Evolutionary conservation across 805 yeast genomes (phyloP), one percentile per base, ranked within the genome.

Genomic region (Metschnikowia borealis): DNA sequence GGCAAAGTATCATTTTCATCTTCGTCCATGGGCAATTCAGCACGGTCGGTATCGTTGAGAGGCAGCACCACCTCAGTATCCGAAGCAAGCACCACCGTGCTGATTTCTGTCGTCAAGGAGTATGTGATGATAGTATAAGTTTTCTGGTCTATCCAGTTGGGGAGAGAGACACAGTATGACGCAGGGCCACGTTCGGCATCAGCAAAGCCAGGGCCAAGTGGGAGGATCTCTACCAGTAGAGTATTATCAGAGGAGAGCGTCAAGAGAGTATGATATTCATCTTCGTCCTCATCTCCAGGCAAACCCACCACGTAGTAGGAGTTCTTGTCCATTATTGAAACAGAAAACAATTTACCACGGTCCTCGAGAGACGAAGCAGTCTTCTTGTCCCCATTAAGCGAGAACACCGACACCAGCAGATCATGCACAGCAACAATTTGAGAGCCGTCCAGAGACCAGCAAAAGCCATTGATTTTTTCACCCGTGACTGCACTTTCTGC

Each of bases 1-100:
- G 92, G 83, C 6, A 85, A 77, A 13, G 86, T 78, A 58, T 89
- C 96, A 46, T 78, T 84, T 42, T 79, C 84, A 0, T 84, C 70
- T 7, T 81, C 84, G 60, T 80, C 81, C 57, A 88, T 70, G 1
- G 96, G 96, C 54, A 89, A 70, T 23, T 81, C 77, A 0, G 96
- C 96, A 45, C 87, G 75, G 58, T 81, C 82, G 3, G 83, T 72
- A 60, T 90, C 97, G 57, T 85, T 86, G 3, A 78, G 65, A 7
- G 83, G 83, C 31, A 69, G 69, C 1, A 84, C 59, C 2, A 60
- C 39, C 14, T 51, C 43, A 3, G 56, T 34, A 0, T 55, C 38
- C 3, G 44, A 42, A 5, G 56, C 58, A 11, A 60, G 41, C 21
- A 50, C 54, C 5, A 49, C 68, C 57, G 84, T 66, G 6, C 79